Evolutionary conservation across 495 filamentous ascomycete species (phyloP), one percentile per base, ranked within the genome.

Genomic region (Penicillium canariense): DNA sequence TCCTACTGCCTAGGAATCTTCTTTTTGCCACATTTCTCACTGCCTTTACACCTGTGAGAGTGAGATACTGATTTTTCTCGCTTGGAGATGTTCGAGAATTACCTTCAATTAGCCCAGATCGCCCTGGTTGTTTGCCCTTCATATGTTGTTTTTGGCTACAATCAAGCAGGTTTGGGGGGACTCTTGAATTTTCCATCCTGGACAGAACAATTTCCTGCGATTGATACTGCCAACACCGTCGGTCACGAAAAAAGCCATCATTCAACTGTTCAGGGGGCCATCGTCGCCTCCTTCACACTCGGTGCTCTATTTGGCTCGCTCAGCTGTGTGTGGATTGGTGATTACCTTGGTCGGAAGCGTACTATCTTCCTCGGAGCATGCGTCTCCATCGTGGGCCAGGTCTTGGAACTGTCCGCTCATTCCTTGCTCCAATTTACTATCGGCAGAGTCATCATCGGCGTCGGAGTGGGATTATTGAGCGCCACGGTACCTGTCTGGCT

Each of bases 341-440:
- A 86, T 39, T 68, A 71, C 20, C 49, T 79, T 22, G 82, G 82
- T 17, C 75, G 81, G 27, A 80, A 82, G 26, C 79, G 73, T 66
- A 77, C 77, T 4, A 80, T 85, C 50, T 78, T 77, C 32, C 35
- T 82, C 2, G 82, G 79, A 20, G 67, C 74, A 4, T 61, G 71
- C 7, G 72, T 80, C 60, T 76, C 70, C 18, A 68, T 82, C 38
- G 58, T 83, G 22, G 81, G 81, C 1, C 77, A 78, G 23, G 42
- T 73, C n/a, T 59, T 86, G 34, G 80, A 85, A 63, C 66, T 68
- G 26, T 66, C 79, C 17, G 71, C 84, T 17, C 73, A 63, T 28
- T 52, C 59, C 0, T 27, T 81, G 7, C 58, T 68, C 15, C 66
- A 75, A 50, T 67, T 76, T 52, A 39, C 59, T 15, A 49, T 68